These are phyloP conservation scores for Podaxis sp. DNA, from an alignment of 768 basidiomycete genomes.

Conservation along the genomic window DNA sequence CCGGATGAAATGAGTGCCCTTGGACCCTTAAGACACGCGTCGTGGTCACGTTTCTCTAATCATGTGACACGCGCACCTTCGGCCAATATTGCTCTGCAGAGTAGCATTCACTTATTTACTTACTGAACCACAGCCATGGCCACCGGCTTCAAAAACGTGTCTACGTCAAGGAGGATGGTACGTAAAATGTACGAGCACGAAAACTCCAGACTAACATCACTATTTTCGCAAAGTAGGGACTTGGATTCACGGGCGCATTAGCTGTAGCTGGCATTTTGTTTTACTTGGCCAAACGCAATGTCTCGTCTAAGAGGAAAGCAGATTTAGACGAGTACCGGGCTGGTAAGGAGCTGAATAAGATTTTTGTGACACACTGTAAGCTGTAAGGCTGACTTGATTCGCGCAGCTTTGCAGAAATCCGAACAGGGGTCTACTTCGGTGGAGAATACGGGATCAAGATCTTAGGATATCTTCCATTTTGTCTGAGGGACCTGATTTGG, in stretches of 20 bases:
- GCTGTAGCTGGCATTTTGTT: slow-evolving; percentile 29
- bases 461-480: background rate
- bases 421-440: background rate
- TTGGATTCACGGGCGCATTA: slow-evolving; percentile 29
- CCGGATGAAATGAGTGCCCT: too few species aligned
- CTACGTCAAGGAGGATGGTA: slow-evolving; percentile 19
- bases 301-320: slow-evolving; percentile 29
- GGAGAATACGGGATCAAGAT: background rate
- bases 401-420: background rate
- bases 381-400: background rate
- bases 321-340: slow-evolving; percentile 31
- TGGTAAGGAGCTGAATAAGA: slow-evolving; percentile 20
- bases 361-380: background rate
- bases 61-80: too few species aligned
- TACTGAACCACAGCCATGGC: background rate
- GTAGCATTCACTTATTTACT: background rate
- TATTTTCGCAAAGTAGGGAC: slow-evolving; percentile 20
- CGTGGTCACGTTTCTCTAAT: too few species aligned
- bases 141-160: slow-evolving; percentile 4
- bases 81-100: background rate
- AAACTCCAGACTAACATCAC: background rate
- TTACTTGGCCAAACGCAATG: slow-evolving; percentile 31
- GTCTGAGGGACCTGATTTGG: background rate
- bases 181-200: background rate
- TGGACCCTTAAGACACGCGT: too few species aligned